Base-by-base conservation (phyloP, 2,329 filamentous ascomycete species). In the Fusarium compactum region DNA sequence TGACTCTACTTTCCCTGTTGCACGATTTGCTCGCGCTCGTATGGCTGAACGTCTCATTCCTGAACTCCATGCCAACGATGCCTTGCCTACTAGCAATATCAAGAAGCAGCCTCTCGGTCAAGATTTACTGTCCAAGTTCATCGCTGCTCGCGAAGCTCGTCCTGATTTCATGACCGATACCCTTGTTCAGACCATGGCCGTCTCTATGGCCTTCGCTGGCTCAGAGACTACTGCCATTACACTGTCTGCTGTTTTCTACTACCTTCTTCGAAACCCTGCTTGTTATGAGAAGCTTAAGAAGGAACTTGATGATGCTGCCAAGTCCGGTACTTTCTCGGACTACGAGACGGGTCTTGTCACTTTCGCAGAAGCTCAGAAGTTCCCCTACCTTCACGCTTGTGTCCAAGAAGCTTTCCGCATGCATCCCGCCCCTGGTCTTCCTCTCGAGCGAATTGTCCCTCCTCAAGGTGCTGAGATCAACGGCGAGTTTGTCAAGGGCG, bases 141-240 rank as follows among this genome's bases (percentile, higher is more conserved):
- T 92, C 12, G 87, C 90, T 71, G 90, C 91, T 2, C 87, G 88
- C 48, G 85, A 90, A 73, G 85, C 89, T 20, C 87, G 90, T 45
- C 90, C 91, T 0, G 87, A 90, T 4, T 91, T 93, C 79, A 92
- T 94, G 89, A 89, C 85, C 25, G 89, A 93, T 73, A 85, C 84
- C 6, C 84, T 91, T 11, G 91, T 93, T 14, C 87, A 91, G 69
- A 90, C 90, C 9, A 91, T 92, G 81, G 90, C 90, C 52, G 87
- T 90, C n/a, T 89, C 85, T 62, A 92, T 92, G 90, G 86, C 86
- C 0, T 89, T 92, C 71, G 93, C 93, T 1, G 92, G 92, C 6
- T 91, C 88, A 4, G 93, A 96, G 79, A 95, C 92, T 1, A 95
- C 92, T 0, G 92, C 91, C 41, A 95, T 95, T 75, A 89, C 87